phyloP scores from a whole-genome alignment of 441 rosid species.

The Erodium moschatum region DNA sequence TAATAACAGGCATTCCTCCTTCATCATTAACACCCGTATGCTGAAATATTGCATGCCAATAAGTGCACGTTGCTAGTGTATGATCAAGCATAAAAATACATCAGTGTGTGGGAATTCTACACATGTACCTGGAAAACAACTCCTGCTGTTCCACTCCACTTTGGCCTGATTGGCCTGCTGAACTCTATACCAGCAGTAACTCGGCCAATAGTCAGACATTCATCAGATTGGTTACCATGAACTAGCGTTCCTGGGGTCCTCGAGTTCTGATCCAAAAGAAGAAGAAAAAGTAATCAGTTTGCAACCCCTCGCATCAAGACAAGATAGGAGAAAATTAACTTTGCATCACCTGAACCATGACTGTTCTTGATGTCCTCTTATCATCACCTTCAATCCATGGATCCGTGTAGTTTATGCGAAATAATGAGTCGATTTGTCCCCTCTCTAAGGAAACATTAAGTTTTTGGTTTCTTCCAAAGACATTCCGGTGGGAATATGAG shows the following conservation, averaged over 20 bases:
- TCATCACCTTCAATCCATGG: constrained; percentile 98
- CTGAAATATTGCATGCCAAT: constrained; percentile 27
- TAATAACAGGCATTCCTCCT: constrained; percentile 64
- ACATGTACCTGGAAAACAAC: constrained; percentile 68
- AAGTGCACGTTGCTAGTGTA: neutral
- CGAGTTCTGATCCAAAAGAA: constrained; percentile 47
- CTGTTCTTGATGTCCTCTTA: constrained; percentile 76
- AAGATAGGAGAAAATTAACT: neutral
- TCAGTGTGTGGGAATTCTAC: neutral
- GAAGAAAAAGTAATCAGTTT: constrained; percentile 18
- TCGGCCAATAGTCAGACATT: constrained; percentile 58
- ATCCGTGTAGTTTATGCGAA: constrained; percentile 78
- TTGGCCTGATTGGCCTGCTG: constrained; percentile 87
- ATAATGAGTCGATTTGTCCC: constrained; percentile 88
- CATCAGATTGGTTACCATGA: constrained; percentile 60
- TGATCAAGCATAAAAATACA: neutral
- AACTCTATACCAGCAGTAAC: constrained; percentile 78
- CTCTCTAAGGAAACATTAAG: constrained; percentile 78
- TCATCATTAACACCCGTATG: constrained; percentile 79
- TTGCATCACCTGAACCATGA: constrained; percentile 67
- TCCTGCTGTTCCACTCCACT: constrained; percentile 87
- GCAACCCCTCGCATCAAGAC: neutral
- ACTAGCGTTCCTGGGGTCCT: constrained; percentile 87
- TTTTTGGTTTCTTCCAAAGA: constrained; percentile 87
- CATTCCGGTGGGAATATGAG: constrained; percentile 89